Conservation (phyloP, 305 asterid species). For the Fraxinus albicans region DNA sequence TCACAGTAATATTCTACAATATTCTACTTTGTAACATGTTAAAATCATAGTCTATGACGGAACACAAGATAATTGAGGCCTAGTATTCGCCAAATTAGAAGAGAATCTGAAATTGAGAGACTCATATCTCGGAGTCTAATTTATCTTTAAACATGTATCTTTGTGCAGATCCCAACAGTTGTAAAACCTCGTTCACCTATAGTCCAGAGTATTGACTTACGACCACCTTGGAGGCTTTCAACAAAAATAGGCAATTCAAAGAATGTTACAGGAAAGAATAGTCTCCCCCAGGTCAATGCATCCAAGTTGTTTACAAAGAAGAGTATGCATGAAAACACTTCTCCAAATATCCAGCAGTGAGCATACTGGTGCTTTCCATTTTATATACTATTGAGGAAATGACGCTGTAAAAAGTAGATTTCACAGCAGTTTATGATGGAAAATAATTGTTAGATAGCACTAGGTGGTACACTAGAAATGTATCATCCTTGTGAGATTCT, state of each 20-base stretch:
- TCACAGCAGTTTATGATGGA: not conserved
- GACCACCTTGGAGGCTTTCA: conserved; percentile 65
- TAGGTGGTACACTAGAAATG: not conserved
- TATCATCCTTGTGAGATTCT: not conserved
- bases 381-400: not conserved
- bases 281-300: conserved; percentile 25
- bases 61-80: not conserved
- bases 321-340: conserved; percentile 46
- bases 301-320: conserved; percentile 32
- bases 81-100: not conserved
- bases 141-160: not conserved
- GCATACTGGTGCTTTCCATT: conserved; percentile 4
- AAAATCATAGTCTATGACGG: not conserved
- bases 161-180: conserved; percentile 39
- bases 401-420: not conserved
- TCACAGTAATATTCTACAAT: not conserved
- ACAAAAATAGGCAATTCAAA: conserved; percentile 37
- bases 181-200: conserved; percentile 30
- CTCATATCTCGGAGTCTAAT: not conserved
- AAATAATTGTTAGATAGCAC: not conserved
- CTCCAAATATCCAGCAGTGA: conserved; percentile 57
- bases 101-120: not conserved
- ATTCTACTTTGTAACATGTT: not conserved
- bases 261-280: conserved; percentile 28
- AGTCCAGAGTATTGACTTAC: conserved; percentile 37